Base-by-base conservation (phyloP, 495 filamentous ascomycete species). In the Daldinia caldariorum region DNA sequence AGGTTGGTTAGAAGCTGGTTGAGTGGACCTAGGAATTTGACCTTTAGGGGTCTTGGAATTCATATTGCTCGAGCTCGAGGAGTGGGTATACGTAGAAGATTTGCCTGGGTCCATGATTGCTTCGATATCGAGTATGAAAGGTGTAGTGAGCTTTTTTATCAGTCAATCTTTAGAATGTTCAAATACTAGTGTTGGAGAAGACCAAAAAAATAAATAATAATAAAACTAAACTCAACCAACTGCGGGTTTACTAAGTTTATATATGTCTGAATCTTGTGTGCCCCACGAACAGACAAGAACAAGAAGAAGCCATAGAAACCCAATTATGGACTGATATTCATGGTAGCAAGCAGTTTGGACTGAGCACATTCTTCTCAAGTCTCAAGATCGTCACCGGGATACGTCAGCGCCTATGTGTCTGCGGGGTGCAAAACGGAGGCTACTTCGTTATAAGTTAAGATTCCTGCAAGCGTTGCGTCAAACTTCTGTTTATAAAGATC, bases 331-430 rank as follows among this genome's bases (percentile, higher is more conserved):
- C 43, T 22, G 43, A 47, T 47, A 10, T 3, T 22, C 18, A 9
- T 12, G 12, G 43, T 47, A 47, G 18, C 18, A 9, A 8, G 43
- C 18, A 35, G 43, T 20, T 39, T 49, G 18, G 14, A 54, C 6
- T 22, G 31, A 7, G 32, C 34, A 47, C 53, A 39, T 60, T 57
- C 29, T 35, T 61, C 29, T 60, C 50, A 55, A 37, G 69, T 61
- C 29, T 60, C 50, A 55, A 37, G 69, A 71, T 71, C 59, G 45
- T 64, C 59, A 41, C 55, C 49, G 41, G 39, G n/a, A 50, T 71
- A 67, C 69, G 69, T 71, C 69, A 71, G 63, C 60, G 13, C 18
- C 38, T 67, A 64, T 63, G 63, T 60, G 61, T 10, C 37, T 14
- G 50, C 53, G 32, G 49, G 62, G 41, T 59, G 47, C 9, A 35